Evolutionary conservation across 495 filamentous ascomycete species (phyloP).

Genomic region (Lophiotrema nucula): DNA sequence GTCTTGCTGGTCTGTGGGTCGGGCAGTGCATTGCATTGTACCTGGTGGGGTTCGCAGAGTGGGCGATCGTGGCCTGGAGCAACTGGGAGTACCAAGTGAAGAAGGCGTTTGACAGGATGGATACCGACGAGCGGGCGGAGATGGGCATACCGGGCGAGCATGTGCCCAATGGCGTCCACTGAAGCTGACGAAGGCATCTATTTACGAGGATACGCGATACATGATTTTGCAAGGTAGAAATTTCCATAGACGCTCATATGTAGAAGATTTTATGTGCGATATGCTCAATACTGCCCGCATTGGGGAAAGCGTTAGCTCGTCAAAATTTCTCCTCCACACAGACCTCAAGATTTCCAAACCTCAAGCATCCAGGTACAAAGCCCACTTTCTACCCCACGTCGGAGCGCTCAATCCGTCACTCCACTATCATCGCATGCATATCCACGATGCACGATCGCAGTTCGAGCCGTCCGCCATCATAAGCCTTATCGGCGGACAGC

Average conservation of each 20-base stretch:
- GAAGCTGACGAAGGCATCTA: neutral
- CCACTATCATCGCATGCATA: conserved; percentile 1
- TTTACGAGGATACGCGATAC: too few species aligned
- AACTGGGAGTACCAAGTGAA: conserved; percentile 76
- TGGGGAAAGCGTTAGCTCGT: too few species aligned
- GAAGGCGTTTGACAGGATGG: conserved; percentile 75
- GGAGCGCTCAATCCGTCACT: neutral
- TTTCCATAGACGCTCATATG: too few species aligned
- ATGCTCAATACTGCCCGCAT: neutral
- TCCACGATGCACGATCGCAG: conserved; percentile 4
- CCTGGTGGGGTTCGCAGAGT: conserved; percentile 75
- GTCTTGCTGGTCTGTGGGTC: conserved; percentile 78
- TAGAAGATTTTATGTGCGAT: neutral
- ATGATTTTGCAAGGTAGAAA: too few species aligned
- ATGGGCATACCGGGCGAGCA: conserved; percentile 29
- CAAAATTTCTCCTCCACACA: too few species aligned
- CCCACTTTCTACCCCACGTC: neutral
- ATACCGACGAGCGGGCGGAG: conserved; percentile 55
- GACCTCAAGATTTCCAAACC: too few species aligned
- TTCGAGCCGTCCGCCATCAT: conserved; percentile 1
- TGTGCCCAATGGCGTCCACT: conserved; percentile 9
- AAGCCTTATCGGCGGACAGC: conserved; percentile 16
- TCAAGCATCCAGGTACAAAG: too few species aligned
- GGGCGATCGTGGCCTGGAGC: conserved; percentile 75
- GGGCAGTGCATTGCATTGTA: conserved; percentile 90